phyloP scores from a whole-genome alignment of 208 protist species.

The Polymyxa betae region DNA sequence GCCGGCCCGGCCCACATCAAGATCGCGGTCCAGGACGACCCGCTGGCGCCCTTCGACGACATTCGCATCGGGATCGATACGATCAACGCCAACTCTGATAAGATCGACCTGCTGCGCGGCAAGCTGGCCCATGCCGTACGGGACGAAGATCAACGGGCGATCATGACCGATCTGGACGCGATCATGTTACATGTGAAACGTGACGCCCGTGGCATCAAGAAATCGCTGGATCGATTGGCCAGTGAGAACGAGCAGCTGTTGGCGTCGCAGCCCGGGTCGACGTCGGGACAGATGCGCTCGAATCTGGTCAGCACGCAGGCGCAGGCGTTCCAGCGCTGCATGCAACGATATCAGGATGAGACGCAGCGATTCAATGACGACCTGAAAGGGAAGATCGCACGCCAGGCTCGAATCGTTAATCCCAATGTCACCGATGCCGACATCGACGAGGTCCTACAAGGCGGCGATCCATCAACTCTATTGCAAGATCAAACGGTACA shows the following conservation, averaged over 20 bases:
- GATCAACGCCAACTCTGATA: not conserved
- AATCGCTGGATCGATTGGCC: not conserved
- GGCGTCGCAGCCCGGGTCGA: not conserved
- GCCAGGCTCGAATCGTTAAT: conserved; percentile 42
- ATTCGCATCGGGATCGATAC: conserved; percentile 21
- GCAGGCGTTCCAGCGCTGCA: not conserved
- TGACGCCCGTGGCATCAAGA: conserved; percentile 14
- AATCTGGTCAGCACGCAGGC: conserved; percentile 3
- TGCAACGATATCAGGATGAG: conserved; percentile 17
- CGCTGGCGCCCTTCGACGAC: not conserved
- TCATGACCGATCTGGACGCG: conserved; percentile 39
- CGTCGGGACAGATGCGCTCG: not conserved
- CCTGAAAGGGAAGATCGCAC: not conserved
- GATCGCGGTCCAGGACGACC: not conserved
- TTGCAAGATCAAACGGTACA: not conserved
- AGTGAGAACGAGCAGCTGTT: not conserved
- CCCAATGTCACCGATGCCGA: conserved; percentile 34
- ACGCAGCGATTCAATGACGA: not conserved
- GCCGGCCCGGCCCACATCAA: too few species aligned
- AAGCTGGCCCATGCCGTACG: not conserved
- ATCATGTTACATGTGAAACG: not conserved
- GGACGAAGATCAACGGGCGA: not conserved
- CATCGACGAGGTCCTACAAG: conserved; percentile 33
- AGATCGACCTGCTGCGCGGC: not conserved
- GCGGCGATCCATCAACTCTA: not conserved